A percentile compares a stretch with the other conserved stretches of the same genome.
Conservation (phyloP, 2,329 filamentous ascomycete genomes). For the Cadophora luteo-olivacea region DNA sequence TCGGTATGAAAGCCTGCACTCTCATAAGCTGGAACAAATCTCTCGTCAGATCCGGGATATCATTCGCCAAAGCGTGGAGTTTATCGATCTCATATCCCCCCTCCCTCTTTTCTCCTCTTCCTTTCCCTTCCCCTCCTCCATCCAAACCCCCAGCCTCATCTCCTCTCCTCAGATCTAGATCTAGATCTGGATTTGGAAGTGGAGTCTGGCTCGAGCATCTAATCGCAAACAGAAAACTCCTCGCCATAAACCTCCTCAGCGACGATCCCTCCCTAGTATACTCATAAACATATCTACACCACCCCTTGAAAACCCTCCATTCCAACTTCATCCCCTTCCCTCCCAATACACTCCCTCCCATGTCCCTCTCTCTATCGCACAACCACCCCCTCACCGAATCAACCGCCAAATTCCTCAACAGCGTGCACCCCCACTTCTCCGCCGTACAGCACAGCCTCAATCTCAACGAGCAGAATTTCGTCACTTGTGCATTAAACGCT, state of each 20-base stretch:
- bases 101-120: not conserved
- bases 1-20: not conserved
- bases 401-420: conserved; percentile 20
- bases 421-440: conserved; percentile 19
- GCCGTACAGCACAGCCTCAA: conserved; percentile 23
- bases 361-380: not conserved
- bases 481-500: not conserved
- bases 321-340: not conserved
- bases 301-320: not conserved
- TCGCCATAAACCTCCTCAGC: not conserved
- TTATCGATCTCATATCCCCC: not conserved
- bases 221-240: not conserved
- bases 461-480: conserved; percentile 9
- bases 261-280: not conserved
- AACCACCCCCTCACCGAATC: conserved; percentile 16
- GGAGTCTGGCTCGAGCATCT: not conserved
- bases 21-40: conserved; percentile 4
- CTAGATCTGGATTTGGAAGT: not conserved
- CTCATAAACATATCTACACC: conserved; percentile 5
- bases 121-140: too few relatives aligned
- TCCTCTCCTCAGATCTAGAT: not conserved
- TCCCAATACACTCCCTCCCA: not conserved
- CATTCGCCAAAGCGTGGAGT: not conserved
- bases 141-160: not conserved
- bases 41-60: conserved; percentile 7